Evolutionary conservation across 805 yeast genomes (phyloP), one percentile per base, ranked within the genome.

Genomic region (Candida methanosorbosa): DNA sequence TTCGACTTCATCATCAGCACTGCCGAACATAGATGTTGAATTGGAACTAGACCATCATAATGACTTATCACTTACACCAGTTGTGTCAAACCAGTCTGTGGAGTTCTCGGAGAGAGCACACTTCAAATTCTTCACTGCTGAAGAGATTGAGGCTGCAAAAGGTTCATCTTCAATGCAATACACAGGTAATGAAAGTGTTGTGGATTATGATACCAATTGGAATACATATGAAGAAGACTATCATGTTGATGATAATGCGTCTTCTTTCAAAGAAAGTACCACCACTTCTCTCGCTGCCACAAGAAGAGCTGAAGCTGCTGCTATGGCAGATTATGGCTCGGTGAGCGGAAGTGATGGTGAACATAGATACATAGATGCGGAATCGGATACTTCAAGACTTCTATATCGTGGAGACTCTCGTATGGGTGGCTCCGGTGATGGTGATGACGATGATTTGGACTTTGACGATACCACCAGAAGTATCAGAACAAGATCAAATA

Each of bases 131-230:
- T 90, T 90, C 57, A 76, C 90, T 9, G 66, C 81, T 4, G 85
- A 82, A 37, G 92, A 86, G 44, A 79, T 90, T 30, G 88, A 81
- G 48, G 66, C 70, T 33, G 97, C 97, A 0, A 92, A 83, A 35
- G 96, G 96, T 31, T 63, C 90, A 1, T 83, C 96, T 2, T 80
- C 90, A 2, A 52, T 80, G 44, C 83, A 78, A 41, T 70, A 73
- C 45, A 66, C 70, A 2, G 34, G 35, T 26, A 24, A 35, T 13
- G 40, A 36, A 11, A 63, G 58, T 22, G 69, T 72, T 1, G 69
- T 72, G 0, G 92, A 82, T 50, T 82, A 78, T 48, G 80, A 82
- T 49, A 77, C 84, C 7, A 68, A 75, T 44, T 81, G 92, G 81
- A 87, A 82, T 42, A 66, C 72, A 20, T 70, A 73, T 24, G 75